Base-by-base conservation (phyloP, 495 filamentous ascomycete genomes). In the Aspergillus sclerotioniger region DNA sequence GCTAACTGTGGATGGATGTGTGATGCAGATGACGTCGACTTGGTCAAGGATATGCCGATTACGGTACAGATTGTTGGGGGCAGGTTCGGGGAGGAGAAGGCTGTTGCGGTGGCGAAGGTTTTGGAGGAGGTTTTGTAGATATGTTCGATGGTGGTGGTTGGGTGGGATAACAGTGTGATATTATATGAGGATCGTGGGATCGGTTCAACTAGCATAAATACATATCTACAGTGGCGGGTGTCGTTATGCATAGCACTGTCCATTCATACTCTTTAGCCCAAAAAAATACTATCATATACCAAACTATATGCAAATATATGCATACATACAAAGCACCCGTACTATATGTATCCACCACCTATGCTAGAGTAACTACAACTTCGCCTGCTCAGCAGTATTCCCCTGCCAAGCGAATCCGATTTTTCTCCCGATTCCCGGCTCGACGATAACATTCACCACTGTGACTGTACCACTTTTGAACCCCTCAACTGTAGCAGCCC, bases 371-470 rank as follows among this genome's bases (percentile, higher is more conserved):
- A 47, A 17, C 43, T 57, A 68, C 19, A 68, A 44, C 57, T 63
- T 68, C 20, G 61, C 61, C 50, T 51, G 43, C 0, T 43, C 46
- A 15, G 61, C 54, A 12, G 29, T 47, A 29, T 62, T 57, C 45
- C 61, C 54, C 59, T 69, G 67, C 67, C 67, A 69, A n/a, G 67
- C 67, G 62, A 70, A 70, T 3, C 62, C 78, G 66, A 86, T 68
- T 66, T 79, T 80, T 61, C 72, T 71, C 44, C 73, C 79, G 54
- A 75, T 67, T 1, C 83, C 83, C 28, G 78, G 75, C 65, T 85
- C 82, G 60, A 87, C 80, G 46, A 86, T 75, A 12, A 87, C 71
- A 73, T 87, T 86, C 2, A 87, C 75, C 28, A 87, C 71, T 19
- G 64, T 68, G 9, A 81, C 80, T 8, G 57, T 69, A 19, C 69